These are phyloP conservation scores for Trichoderma pleuroti DNA, from an alignment of 2,329 filamentous ascomycete genomes.

Conservation along the genomic window DNA sequence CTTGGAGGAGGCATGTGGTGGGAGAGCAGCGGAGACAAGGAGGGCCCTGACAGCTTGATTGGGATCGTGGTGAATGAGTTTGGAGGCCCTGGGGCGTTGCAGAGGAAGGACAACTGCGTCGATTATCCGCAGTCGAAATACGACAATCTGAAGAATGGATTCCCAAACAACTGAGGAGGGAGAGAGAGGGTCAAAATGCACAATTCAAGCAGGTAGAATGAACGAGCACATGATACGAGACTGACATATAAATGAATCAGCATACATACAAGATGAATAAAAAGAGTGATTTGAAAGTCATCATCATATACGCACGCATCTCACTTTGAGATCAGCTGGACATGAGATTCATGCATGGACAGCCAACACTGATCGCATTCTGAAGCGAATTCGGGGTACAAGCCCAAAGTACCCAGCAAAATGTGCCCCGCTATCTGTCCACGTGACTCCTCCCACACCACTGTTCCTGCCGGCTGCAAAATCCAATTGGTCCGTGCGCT, in stretches of 20 bases:
- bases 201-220: neutral
- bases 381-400: neutral
- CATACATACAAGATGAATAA: neutral
- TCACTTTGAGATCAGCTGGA: neutral
- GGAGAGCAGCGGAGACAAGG: slow-evolving; percentile 79
- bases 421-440: slow-evolving; percentile 11
- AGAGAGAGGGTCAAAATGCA: neutral
- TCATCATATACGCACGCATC: neutral
- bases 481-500: slow-evolving; percentile 24
- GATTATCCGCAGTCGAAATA: slow-evolving; percentile 65
- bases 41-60: slow-evolving; percentile 64
- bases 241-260: neutral
- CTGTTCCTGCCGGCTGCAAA: neutral
- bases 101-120: slow-evolving; percentile 56
- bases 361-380: neutral
- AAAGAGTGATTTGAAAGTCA: neutral
- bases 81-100: slow-evolving; percentile 50
- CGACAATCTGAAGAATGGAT: slow-evolving; percentile 62
- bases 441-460: slow-evolving; percentile 23
- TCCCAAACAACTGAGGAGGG: slow-evolving; percentile 42
- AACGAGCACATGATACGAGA: neutral
- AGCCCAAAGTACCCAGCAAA: neutral
- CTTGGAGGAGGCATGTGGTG: slow-evolving; percentile 97
- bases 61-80: slow-evolving; percentile 57
- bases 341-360: neutral